Evolutionary conservation across 192 early-diverging fungal species (phyloP), one percentile per base, ranked within the genome.

Genomic region (Diversispora epigaea): DNA sequence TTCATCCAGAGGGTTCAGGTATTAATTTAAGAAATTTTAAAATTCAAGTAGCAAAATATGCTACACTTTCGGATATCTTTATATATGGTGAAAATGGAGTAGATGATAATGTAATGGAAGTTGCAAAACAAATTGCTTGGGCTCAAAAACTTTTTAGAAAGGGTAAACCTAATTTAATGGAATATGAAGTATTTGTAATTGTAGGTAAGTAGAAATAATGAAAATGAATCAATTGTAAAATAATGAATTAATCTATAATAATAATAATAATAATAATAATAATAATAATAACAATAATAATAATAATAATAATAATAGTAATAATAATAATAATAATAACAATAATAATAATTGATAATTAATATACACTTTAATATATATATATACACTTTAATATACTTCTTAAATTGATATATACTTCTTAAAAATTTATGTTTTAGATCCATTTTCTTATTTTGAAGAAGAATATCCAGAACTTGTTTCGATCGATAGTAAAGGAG

Each of bases 21-120:
- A 84, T 87, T 77, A 83, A 87, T 63, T 77, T 87, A 65, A 77
- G 86, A 39, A 87, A 87, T 77, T 87, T 87, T 69, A 84, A 80
- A 60, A 84, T 85, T 49, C 86, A 87, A 50, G 80, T 84, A 12
- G 77, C 78, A 32, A 75, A 84, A 50, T 87, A 84, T 64, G 86
- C 82, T 12, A 79, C 84, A 3, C 62, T 87, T 19, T 82, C 79
- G 15, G 86, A 87, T 66, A 77, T 87, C 39, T 68, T 87, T 17
- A 57, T 87, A 22, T 87, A 84, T 75, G 78, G 81, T 5, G 74
- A 79, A 39, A 73, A 83, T 19, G 84, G 81, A 6, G 22, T 76
- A 11, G 70, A 78, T 54, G 54, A 68, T 19, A 41, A 50, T 21
- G 71, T 80, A 44, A 39, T 82, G 40, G 63, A 79, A 17, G 58